These are phyloP conservation scores for Fusarium nodosum DNA, from an alignment of 2,329 filamentous ascomycete species.

Conservation along the genomic window DNA sequence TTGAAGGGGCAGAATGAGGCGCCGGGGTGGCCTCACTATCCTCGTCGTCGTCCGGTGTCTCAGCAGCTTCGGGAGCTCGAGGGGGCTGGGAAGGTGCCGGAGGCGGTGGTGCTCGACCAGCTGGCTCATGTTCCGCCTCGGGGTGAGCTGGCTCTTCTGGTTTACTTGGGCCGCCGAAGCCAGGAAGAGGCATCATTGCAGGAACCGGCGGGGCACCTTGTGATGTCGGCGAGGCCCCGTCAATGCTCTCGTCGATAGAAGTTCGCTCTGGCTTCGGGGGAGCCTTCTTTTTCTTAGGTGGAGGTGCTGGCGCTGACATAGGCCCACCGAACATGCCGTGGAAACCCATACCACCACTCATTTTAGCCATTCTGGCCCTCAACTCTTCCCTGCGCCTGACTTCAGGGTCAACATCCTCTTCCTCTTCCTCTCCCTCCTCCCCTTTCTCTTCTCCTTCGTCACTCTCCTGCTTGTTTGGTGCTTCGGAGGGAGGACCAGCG, in stretches of 20 bases:
- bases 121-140: constrained; percentile 53
- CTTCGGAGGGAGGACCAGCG: constrained; percentile 37
- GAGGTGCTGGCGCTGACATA: constrained; percentile 72
- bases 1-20: constrained; percentile 42
- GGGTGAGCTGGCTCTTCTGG: constrained; percentile 58
- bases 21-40: constrained; percentile 56
- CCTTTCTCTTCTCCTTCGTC: constrained; percentile 73
- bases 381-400: constrained; percentile 87
- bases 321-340: constrained; percentile 89
- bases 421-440: constrained; percentile 79
- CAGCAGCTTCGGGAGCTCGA: constrained; percentile 39
- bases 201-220: constrained; percentile 68
- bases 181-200: constrained; percentile 76
- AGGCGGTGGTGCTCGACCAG: constrained; percentile 49
- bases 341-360: constrained; percentile 98
- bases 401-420: constrained; percentile 90
- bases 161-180: constrained; percentile 73
- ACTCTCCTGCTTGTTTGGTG: constrained; percentile 62
- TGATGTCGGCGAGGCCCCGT: constrained; percentile 59
- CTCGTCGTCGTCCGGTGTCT: constrained; percentile 51
- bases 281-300: constrained; percentile 68
- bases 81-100: constrained; percentile 49
- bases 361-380: constrained; percentile 95
- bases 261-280: constrained; percentile 56
- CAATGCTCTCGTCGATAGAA: constrained; percentile 60